Evolutionary conservation across 768 basidiomycete species (phyloP).

Genomic region (Sarcodon aspratus): DNA sequence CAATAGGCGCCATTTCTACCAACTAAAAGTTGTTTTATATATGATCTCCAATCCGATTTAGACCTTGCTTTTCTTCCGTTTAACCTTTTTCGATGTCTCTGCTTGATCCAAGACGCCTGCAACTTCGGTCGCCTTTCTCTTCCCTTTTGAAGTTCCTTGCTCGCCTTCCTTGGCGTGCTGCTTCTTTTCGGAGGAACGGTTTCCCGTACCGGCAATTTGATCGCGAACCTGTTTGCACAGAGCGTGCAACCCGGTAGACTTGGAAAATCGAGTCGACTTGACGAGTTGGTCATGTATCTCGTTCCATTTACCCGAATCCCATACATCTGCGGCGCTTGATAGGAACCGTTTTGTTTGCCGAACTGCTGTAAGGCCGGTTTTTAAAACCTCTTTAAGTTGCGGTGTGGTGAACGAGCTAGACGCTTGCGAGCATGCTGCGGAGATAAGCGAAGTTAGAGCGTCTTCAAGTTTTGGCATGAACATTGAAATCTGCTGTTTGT

Average conservation of each 20-base stretch:
- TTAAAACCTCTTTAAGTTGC: slow-evolving; percentile 74
- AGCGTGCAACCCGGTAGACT: slow-evolving; percentile 45
- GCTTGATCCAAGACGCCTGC: slow-evolving; percentile 6
- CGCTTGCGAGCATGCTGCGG: slow-evolving; percentile 34
- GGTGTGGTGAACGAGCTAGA: slow-evolving; percentile 35
- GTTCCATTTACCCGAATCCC: slow-evolving; percentile 53
- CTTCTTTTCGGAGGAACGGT: slow-evolving; percentile 5
- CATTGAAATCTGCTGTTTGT: slow-evolving; percentile 27
- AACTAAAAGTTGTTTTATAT: neutral
- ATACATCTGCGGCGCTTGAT: slow-evolving; percentile 25
- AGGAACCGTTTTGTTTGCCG: slow-evolving; percentile 49
- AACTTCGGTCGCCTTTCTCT: slow-evolving; percentile 17
- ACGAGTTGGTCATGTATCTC: slow-evolving; percentile 34
- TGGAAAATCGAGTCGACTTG: slow-evolving; percentile 46
- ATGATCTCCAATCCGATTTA: slow-evolving; percentile 6
- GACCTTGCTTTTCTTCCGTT: slow-evolving; percentile 27
- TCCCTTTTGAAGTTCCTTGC: slow-evolving; percentile 8
- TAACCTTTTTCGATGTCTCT: slow-evolving; percentile 20
- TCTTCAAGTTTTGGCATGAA: slow-evolving; percentile 43
- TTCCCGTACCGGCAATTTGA: slow-evolving; percentile 7
- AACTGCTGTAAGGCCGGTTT: slow-evolving; percentile 51
- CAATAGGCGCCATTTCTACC: neutral
- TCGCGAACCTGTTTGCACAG: slow-evolving; percentile 52
- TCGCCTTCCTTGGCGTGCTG: slow-evolving; percentile 13
- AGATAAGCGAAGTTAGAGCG: slow-evolving; percentile 35